phyloP scores from a whole-genome alignment of 1,139 yeast genomes.

The Suzukiozyma palmioleophila region DNA sequence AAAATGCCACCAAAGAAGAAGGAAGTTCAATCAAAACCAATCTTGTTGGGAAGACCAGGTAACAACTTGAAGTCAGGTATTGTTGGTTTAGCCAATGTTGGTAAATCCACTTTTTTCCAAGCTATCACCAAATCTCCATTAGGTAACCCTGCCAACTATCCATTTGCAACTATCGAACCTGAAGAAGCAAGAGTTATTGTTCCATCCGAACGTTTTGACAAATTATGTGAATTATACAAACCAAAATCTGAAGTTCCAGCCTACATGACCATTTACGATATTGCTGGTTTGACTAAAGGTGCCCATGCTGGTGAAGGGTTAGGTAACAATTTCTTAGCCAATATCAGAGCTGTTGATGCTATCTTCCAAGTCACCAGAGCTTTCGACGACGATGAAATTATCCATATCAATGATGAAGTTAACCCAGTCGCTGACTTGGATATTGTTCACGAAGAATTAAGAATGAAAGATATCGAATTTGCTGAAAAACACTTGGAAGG shows the following conservation, averaged over 20 bases:
- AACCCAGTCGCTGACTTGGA: conserved; percentile 94
- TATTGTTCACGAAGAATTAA: conserved; percentile 85
- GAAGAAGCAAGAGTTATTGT: conserved; percentile 98
- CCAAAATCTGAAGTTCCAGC: conserved; percentile 92
- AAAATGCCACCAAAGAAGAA: conserved; percentile 93
- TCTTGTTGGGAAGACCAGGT: conserved; percentile 96
- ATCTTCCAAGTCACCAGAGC: conserved; percentile 97
- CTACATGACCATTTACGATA: conserved; percentile 87
- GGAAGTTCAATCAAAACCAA: conserved; percentile 77
- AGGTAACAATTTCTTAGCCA: conserved; percentile 96
- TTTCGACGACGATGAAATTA: conserved; percentile 96
- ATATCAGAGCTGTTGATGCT: conserved; percentile 97
- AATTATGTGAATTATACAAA: conserved; percentile 65
- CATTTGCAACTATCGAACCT: conserved; percentile 98
- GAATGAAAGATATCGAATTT: conserved; percentile 95
- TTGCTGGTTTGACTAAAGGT: conserved; percentile 97
- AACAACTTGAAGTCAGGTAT: conserved; percentile 94
- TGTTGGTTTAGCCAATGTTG: conserved; percentile 95
- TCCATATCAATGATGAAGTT: conserved; percentile 97
- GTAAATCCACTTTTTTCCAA: conserved; percentile 89
- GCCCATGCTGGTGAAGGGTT: conserved; percentile 98
- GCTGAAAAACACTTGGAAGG: conserved; percentile 87
- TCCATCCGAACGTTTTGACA: conserved; percentile 87
- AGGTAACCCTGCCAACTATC: conserved; percentile 98
- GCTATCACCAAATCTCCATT: conserved; percentile 86